Evolutionary conservation across 179 eudicot species (phyloP).

Genomic region (Corrigiola litoralis): DNA sequence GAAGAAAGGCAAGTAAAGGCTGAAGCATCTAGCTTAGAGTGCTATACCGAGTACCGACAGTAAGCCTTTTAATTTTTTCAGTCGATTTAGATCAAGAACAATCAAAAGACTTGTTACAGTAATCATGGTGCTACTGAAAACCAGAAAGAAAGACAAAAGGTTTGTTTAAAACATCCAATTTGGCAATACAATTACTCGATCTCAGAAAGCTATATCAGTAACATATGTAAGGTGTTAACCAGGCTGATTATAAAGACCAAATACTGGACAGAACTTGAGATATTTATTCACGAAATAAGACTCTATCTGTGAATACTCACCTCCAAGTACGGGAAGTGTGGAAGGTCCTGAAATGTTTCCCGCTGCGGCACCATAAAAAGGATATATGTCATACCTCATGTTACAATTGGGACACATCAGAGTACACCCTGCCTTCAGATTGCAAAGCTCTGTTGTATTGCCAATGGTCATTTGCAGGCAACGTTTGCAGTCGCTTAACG

Average conservation of each 20-base stretch:
- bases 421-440: slow-evolving; percentile 30
- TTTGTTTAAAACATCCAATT: not conserved
- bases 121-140: not conserved
- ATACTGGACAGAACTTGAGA: not conserved
- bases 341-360: slow-evolving; percentile 2
- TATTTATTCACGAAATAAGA: not conserved
- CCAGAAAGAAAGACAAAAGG: not conserved
- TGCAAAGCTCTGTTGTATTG: slow-evolving; percentile 26
- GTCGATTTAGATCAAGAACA: not conserved
- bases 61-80: not conserved
- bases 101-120: not conserved
- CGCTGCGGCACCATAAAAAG: slow-evolving; percentile 25
- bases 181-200: not conserved
- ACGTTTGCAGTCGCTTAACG: slow-evolving; percentile 18
- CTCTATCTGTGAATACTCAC: not conserved
- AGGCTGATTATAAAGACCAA: no score
- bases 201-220: no score
- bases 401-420: slow-evolving; percentile 37
- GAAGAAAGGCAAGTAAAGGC: no score
- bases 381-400: slow-evolving; percentile 26
- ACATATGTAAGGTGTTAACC: no score
- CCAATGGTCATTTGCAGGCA: slow-evolving; percentile 23
- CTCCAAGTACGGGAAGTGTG: not conserved
- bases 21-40: no score
- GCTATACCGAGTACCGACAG: not conserved